A percentile compares a stretch with the other conserved stretches of the same genome.
Evolutionary conservation across 805 yeast genomes (phyloP).

Genomic region (Tetrapisispora namnaoensis): DNA sequence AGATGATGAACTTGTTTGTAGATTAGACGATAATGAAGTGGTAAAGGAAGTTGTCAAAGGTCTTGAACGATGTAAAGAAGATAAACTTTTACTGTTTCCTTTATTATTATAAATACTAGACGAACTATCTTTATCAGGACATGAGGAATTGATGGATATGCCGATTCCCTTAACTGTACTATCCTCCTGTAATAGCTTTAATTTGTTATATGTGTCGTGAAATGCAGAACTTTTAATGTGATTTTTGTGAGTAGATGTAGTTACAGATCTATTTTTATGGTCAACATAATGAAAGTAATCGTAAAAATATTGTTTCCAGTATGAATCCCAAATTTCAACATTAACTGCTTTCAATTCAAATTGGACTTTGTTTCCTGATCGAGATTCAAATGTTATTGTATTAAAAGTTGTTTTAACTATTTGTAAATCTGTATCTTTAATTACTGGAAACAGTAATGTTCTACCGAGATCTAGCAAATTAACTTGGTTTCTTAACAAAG

Average conservation of each 20-base stretch:
- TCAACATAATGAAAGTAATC: slow-evolving; percentile 9
- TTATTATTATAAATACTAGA: background rate
- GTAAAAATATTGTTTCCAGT: slow-evolving; percentile 15
- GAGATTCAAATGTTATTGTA: slow-evolving; percentile 13
- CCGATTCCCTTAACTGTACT: slow-evolving; percentile 12
- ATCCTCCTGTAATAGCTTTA: background rate
- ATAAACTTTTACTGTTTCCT: background rate
- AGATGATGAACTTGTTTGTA: background rate
- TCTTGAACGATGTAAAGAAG: slow-evolving; percentile 14
- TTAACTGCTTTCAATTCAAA: slow-evolving; percentile 16
- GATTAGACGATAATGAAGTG: slow-evolving; percentile 4
- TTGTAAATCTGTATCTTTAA: slow-evolving; percentile 17
- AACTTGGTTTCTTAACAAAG: slow-evolving; percentile 8
- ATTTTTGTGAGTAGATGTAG: slow-evolving; percentile 1
- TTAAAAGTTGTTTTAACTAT: slow-evolving; percentile 5
- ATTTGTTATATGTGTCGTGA: background rate
- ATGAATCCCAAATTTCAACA: slow-evolving; percentile 18
- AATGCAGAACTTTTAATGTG: background rate
- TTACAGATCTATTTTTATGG: slow-evolving; percentile 1
- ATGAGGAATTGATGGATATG: slow-evolving; percentile 2
- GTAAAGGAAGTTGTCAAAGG: slow-evolving; percentile 12
- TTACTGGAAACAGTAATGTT: slow-evolving; percentile 19
- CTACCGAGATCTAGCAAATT: slow-evolving; percentile 16
- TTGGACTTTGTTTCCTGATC: slow-evolving; percentile 15
- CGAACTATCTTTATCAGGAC: background rate